Percentiles rank a stretch among this genome's conserved stretches.
These are phyloP conservation scores for Irpex rosettiformis DNA, from an alignment of 1,284 basidiomycete genomes.

Conservation along the genomic window DNA sequence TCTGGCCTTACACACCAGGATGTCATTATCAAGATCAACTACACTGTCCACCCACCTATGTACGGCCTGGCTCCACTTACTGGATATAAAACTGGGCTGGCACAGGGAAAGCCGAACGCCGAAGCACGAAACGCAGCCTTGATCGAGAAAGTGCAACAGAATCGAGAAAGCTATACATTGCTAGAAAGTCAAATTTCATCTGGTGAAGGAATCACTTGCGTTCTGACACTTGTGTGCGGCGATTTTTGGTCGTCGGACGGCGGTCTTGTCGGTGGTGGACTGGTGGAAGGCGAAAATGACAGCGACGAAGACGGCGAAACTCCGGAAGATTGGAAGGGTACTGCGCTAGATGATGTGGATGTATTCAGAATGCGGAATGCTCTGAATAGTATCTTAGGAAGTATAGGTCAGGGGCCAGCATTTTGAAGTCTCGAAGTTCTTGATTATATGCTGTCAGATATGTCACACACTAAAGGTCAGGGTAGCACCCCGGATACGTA, in stretches of 20 bases:
- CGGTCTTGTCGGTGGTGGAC: not conserved
- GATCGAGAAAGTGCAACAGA: constrained; percentile 30
- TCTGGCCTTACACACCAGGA: constrained; percentile 21
- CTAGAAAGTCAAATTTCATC: constrained; percentile 33
- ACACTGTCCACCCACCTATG: constrained; percentile 25
- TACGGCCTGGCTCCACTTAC: constrained; percentile 26
- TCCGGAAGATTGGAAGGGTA: not conserved
- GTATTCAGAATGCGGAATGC: not conserved
- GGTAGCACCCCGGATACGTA: constrained; percentile 77
- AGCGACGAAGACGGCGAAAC: not conserved
- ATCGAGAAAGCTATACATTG: constrained; percentile 31
- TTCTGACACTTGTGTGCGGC: constrained; percentile 26
- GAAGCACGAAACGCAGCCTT: constrained; percentile 33
- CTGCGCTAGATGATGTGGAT: constrained; percentile 6
- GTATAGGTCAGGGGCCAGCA: not conserved
- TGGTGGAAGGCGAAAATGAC: not conserved
- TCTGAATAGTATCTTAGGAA: not conserved
- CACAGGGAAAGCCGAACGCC: constrained; percentile 22
- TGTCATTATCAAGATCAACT: constrained; percentile 33
- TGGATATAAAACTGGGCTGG: constrained; percentile 21
- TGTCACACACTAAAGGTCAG: constrained; percentile 77
- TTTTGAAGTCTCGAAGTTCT: not conserved
- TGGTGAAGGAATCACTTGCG: constrained; percentile 26
- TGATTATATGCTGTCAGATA: not conserved
- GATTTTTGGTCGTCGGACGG: constrained; percentile 12